Base-by-base conservation (phyloP, 73 alveolate genomes). In the Tetrahymena borealis region DNA sequence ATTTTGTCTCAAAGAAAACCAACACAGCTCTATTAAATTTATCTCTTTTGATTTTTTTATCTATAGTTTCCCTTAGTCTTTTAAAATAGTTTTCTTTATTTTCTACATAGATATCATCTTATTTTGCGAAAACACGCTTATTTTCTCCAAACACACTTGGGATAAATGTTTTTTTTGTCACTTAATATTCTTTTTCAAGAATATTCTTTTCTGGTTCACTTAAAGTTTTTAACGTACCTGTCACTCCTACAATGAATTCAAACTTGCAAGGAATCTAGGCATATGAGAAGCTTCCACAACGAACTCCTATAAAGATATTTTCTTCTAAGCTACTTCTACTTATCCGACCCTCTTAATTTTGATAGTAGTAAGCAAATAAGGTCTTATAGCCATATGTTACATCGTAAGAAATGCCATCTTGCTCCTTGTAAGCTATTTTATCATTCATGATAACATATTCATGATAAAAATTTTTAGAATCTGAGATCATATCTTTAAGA, bases 61-160 rank as follows among this genome's bases (percentile, higher is more conserved):
- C 41, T 32, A 85, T 85, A 11, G 32, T 18, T 11, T 35, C 1
- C 38, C 18, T 24, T 90, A 41, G 11, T 28, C 33, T 43, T 91
- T 33, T 90, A 91, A 31, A 32, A 32, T 91, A 91, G 32, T 39
- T 32, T 4, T 91, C 38, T 28, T 39, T 36, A 1, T 32, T 77
- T 91, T 90, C 91, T 43, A 93, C 91, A 11, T 11, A 18, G 28
- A 78, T 41, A 41, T 38, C 77, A 15, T 36, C 18, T 43, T 90
- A 43, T 35, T 78, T 85, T 32, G 85, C 40, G 78, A 78, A 79
- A 10, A 39, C 33, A 7, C 43, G 41, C 32, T 94, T 94, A 31
- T 78, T 79, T 42, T 77, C 36, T 78, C 96, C 96, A 91, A 90
- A 95, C n/a, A 95, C 97, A 28, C 95, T 90, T 8, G 97, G 97